These are phyloP conservation scores for Citrus trifoliata DNA, from an alignment of 345 rosid genomes.

Conservation along the genomic window DNA sequence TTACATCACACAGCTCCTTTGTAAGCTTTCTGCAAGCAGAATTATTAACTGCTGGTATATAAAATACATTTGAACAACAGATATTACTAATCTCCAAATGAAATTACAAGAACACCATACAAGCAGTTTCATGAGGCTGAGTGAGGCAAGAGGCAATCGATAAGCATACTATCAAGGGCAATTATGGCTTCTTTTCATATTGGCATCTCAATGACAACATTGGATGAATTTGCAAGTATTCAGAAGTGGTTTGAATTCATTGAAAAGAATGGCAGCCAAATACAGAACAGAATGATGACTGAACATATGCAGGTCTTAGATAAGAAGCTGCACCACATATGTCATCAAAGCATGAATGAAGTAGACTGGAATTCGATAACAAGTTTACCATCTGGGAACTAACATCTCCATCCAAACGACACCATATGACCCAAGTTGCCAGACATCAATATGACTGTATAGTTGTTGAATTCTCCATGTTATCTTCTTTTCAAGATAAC, in stretches of 20 bases:
- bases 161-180: neutral
- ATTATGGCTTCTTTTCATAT: neutral
- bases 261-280: neutral
- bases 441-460: neutral
- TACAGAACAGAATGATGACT: neutral
- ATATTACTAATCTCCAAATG: neutral
- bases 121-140: neutral
- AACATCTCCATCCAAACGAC: neutral
- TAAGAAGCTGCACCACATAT: neutral
- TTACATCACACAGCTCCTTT: slow-evolving; percentile 73
- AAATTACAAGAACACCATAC: neutral
- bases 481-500: neutral
- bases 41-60: neutral
- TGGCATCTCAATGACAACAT: neutral
- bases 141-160: neutral
- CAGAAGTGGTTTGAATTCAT: neutral
- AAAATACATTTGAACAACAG: neutral
- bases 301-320: neutral
- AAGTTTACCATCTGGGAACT: neutral
- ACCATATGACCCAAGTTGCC: neutral
- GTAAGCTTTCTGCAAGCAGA: slow-evolving; percentile 70
- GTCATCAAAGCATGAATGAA: neutral
- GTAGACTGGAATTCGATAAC: neutral
- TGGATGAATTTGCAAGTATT: neutral
- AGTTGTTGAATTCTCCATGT: neutral